Conservation (phyloP, 805 yeast species). For the Yueomyces sinensis region DNA sequence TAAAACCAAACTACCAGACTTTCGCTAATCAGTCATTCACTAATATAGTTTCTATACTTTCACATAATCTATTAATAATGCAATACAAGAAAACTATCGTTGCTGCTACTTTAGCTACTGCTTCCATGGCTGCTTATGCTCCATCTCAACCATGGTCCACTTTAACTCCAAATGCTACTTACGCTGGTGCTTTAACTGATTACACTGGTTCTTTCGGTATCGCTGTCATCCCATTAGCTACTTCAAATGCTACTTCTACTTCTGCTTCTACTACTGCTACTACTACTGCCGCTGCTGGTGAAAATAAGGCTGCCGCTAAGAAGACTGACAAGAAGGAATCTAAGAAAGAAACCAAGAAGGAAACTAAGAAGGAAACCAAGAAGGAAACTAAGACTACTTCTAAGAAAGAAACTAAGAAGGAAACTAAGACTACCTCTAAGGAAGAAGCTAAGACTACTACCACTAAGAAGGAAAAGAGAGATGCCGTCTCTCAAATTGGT, state of each 20-base stretch:
- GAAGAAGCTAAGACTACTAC: no score
- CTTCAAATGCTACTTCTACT: constrained; percentile 21
- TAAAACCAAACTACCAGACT: no score
- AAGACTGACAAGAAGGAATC: no score
- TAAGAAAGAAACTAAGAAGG: no score
- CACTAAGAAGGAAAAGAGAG: constrained; percentile 3
- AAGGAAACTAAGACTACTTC: no score
- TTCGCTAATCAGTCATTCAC: no score
- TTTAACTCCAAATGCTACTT: constrained; percentile 29
- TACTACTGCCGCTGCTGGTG: constrained; percentile 19
- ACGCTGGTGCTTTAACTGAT: constrained; percentile 25
- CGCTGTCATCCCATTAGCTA: constrained; percentile 28
- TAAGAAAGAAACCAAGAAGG: no score
- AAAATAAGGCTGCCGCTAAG: constrained; percentile 22
- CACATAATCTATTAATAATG: constrained; percentile 8
- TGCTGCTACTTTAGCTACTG: constrained; percentile 20
- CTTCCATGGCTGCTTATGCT: constrained; percentile 16
- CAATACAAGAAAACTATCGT: constrained; percentile 18
- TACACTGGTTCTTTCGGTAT: constrained; percentile 30
- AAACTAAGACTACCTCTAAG: no score
- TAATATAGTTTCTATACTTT: no score
- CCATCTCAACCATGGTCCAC: constrained; percentile 30
- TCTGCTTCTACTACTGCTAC: no score
- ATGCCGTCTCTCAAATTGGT: constrained; percentile 7
- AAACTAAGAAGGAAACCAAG: no score